These are phyloP conservation scores for Mitragyna speciosa DNA, from an alignment of 257 asterid genomes.

Conservation along the genomic window DNA sequence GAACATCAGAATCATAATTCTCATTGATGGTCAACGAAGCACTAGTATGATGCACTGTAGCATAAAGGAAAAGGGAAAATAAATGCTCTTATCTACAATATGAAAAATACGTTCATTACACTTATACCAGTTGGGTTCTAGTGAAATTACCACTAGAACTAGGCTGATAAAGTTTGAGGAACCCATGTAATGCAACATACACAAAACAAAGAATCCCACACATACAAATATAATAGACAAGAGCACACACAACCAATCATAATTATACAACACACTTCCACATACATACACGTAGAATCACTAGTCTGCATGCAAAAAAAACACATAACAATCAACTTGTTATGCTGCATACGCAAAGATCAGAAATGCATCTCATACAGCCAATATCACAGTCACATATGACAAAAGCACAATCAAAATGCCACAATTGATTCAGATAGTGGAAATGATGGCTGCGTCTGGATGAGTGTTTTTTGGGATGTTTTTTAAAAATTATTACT, in stretches of 20 bases:
- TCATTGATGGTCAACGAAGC: constrained; percentile 97
- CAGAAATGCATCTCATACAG: neutral
- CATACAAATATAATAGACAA: too few relatives aligned
- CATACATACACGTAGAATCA: neutral
- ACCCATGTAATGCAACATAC: neutral
- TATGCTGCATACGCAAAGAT: too few relatives aligned
- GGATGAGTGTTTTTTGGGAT: too few relatives aligned
- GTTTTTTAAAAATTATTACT: too few relatives aligned
- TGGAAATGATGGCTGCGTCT: too few relatives aligned
- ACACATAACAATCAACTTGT: too few relatives aligned
- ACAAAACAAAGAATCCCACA: neutral
- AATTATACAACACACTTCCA: too few relatives aligned
- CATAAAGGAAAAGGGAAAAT: constrained; percentile 27
- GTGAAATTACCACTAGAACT: neutral
- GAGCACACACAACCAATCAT: too few relatives aligned
- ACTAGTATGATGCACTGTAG: constrained; percentile 96
- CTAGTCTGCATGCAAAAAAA: neutral
- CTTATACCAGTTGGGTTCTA: neutral
- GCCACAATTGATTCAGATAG: too few relatives aligned
- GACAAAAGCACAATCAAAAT: too few relatives aligned
- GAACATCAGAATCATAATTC: constrained; percentile 93
- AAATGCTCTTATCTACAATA: neutral
- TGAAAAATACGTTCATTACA: neutral
- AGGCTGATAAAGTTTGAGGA: neutral
- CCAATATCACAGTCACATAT: neutral